phyloP scores from a whole-genome alignment of 2,329 filamentous ascomycete species.

The Hymenotorrendiella dingleyae region DNA sequence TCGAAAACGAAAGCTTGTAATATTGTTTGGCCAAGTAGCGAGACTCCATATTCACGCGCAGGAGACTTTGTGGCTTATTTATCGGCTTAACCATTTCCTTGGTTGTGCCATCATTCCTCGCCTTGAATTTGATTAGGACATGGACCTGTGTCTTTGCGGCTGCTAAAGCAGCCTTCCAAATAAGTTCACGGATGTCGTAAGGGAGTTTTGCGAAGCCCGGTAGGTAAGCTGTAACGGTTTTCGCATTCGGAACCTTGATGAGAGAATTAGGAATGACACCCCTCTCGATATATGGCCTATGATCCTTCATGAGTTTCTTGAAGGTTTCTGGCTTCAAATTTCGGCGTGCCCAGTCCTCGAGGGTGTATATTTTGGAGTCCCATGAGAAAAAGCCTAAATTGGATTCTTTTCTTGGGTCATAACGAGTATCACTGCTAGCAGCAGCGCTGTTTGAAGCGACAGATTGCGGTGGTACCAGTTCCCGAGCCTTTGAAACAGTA shows the following conservation, averaged over 20 bases:
- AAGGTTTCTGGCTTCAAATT: constrained; percentile 3
- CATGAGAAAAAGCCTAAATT: neutral
- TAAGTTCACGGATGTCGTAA: constrained; percentile 3
- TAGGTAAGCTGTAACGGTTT: neutral
- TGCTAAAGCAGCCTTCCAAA: constrained; percentile 6
- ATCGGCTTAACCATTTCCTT: neutral
- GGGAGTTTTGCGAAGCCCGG: constrained; percentile 3
- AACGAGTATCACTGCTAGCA: neutral
- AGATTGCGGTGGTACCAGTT: neutral
- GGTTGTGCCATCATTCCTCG: neutral
- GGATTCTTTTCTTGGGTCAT: neutral
- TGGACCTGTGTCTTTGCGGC: neutral
- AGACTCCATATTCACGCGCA: neutral
- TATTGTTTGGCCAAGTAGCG: neutral
- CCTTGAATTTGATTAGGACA: neutral
- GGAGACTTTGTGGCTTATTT: neutral
- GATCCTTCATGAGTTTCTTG: neutral
- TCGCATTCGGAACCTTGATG: neutral
- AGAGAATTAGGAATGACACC: neutral
- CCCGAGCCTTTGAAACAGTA: neutral
- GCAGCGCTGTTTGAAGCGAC: neutral
- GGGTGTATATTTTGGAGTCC: neutral
- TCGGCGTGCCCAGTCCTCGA: neutral
- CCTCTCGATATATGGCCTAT: neutral
- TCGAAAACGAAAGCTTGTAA: neutral